These are phyloP conservation scores for Neurospora tetraspora DNA, from an alignment of 495 filamentous ascomycete species.

Conservation along the genomic window DNA sequence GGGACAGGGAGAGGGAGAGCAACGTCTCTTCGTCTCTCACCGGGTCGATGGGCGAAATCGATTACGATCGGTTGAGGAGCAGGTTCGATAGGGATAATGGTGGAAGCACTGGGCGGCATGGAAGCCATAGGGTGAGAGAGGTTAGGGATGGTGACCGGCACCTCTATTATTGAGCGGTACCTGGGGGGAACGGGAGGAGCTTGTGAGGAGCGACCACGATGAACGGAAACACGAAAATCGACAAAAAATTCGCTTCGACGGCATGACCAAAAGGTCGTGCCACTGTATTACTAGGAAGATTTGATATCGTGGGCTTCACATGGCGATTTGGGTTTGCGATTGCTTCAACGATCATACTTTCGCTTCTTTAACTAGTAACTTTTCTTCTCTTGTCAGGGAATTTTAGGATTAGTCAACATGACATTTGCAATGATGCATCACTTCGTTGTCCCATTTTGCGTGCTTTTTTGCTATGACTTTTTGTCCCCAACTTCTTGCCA, in stretches of 20 bases:
- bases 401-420: neutral
- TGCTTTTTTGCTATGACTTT: neutral
- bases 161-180: neutral
- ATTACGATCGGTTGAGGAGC: constrained; percentile 3
- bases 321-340: neutral
- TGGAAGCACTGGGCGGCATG: neutral
- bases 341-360: neutral
- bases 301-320: neutral
- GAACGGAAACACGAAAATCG: neutral
- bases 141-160: neutral
- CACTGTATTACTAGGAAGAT: neutral
- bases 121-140: neutral
- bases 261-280: neutral
- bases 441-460: neutral
- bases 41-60: neutral
- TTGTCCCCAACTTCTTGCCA: neutral
- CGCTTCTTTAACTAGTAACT: neutral
- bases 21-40: neutral
- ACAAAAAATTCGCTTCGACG: neutral
- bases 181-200: neutral
- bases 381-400: neutral
- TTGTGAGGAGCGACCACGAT: neutral
- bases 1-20: constrained; percentile 1
- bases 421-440: neutral
- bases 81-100: constrained; percentile 5